These are phyloP conservation scores for Glonium stellatum DNA, from an alignment of 495 filamentous ascomycete species.

Conservation along the genomic window DNA sequence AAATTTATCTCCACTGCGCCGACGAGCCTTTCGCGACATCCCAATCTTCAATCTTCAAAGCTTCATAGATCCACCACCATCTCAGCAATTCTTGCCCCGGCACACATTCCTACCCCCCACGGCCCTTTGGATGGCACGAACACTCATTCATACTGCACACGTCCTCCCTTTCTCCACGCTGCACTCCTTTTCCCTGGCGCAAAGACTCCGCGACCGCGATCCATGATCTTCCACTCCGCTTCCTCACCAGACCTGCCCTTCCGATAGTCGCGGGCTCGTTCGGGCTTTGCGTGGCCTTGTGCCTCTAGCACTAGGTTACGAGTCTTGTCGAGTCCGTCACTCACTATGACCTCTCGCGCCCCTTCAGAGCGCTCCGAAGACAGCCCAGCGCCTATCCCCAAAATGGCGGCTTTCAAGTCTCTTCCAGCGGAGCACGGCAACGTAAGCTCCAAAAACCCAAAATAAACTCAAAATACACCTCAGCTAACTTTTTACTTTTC, in stretches of 20 bases:
- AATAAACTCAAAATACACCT: not conserved
- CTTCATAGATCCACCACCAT: not conserved
- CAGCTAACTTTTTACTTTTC: not conserved
- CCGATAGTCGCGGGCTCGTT: slow-evolving; percentile 12
- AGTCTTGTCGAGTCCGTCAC: not conserved
- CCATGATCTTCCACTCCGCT: slow-evolving; percentile 15
- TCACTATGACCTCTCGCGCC: slow-evolving; percentile 8
- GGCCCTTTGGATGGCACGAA: slow-evolving; percentile 1
- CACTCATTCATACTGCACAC: not conserved
- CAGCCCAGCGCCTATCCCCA: slow-evolving; percentile 2
- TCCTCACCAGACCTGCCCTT: slow-evolving; percentile 1
- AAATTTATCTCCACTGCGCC: not conserved
- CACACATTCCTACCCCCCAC: not conserved
- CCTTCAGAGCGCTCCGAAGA: slow-evolving; percentile 12
- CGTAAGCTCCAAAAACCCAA: slow-evolving; percentile 9
- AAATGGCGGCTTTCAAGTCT: slow-evolving; percentile 8
- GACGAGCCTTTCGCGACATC: not conserved
- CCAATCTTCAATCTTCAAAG: not conserved
- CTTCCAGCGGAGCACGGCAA: slow-evolving; percentile 3
- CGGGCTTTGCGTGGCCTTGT: slow-evolving; percentile 1
- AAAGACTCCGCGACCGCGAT: slow-evolving; percentile 6
- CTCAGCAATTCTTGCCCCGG: not conserved
- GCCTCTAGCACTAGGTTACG: slow-evolving; percentile 5
- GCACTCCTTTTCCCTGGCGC: not conserved
- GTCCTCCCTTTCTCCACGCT: not conserved